Percentiles rank a stretch among this genome's conserved stretches.
These are phyloP conservation scores for Lactarius psammicola DNA, from an alignment of 768 basidiomycete species.

Conservation along the genomic window DNA sequence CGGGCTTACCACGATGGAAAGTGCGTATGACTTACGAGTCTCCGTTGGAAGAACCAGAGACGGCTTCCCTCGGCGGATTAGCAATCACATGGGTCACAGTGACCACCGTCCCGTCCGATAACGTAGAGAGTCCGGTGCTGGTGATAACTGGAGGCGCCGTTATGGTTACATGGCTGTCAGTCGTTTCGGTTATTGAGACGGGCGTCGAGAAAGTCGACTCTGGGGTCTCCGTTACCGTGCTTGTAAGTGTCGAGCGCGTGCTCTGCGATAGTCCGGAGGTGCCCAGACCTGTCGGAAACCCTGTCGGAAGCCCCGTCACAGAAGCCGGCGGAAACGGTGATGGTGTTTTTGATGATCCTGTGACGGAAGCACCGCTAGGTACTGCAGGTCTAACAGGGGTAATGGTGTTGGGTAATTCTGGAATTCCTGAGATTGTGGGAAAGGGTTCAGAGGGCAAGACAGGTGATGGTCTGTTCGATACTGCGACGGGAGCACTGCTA, in stretches of 20 bases:
- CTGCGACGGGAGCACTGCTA: neutral
- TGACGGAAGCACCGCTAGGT: neutral
- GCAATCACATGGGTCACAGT: conserved; percentile 55
- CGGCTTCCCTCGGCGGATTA: conserved; percentile 41
- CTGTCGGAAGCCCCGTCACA: neutral
- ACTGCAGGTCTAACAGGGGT: neutral
- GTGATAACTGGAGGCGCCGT: conserved; percentile 49
- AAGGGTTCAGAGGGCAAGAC: neutral
- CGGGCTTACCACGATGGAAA: neutral
- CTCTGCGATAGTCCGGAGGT: conserved; percentile 13
- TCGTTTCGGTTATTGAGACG: conserved; percentile 43
- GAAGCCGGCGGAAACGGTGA: neutral
- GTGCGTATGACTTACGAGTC: conserved; percentile 21
- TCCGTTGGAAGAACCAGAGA: neutral
- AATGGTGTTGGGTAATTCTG: neutral
- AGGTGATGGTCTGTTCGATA: neutral
- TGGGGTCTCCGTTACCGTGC: conserved; percentile 43
- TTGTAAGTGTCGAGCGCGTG: conserved; percentile 36
- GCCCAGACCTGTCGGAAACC: neutral
- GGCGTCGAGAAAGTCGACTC: conserved; percentile 47
- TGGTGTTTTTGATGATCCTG: too few relatives aligned
- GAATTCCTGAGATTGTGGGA: neutral
- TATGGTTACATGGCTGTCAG: conserved; percentile 41
- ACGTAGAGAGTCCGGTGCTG: conserved; percentile 45
- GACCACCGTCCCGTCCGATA: conserved; percentile 43